Base-by-base conservation (phyloP, 768 basidiomycete species). In the Baorangia bicolor region DNA sequence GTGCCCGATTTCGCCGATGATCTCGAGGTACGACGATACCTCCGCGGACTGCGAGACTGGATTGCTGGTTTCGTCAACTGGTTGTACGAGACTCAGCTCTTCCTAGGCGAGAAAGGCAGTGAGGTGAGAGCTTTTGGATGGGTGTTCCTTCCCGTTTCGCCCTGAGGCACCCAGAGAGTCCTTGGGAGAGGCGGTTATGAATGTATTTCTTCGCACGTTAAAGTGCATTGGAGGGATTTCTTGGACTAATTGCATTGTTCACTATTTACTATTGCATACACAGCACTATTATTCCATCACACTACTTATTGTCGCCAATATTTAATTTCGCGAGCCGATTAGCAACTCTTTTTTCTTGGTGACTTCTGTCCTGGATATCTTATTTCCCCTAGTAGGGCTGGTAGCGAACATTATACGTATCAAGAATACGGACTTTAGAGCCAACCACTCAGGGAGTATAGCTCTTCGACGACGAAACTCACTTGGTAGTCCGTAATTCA, bases 71-170 rank as follows among this genome's bases (percentile, higher is more conserved):
- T 73, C n/a, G 61, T 83, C n/a, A 79, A 86, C 60, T 87, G 85
- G 85, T 56, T 77, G 34, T 88, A 86, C 60, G 83, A 86, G 68
- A 84, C 81, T 0, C 79, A 85, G 55, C 63, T 84, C 41, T 86
- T 80, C 63, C 79, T 88, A 46, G 83, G 82, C 34, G 76, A 76
- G 46, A 79, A 78, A 52, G 83, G 83, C 0, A 77, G 76, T 38
- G 80, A 85, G 64, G 81, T 85, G 34, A 74, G 81, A 61, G 74
- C 75, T 4, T 85, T 84, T 66, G 84, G 84, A 34, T 86, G 84
- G 85, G 79, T 85, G 2, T 86, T 85, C 59, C 60, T 84, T 51
- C 69, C 69, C 16, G 57, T 61, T 21, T 21, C 51, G 28, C 33
- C 41, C 5, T 65, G 55, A 65, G 20, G 25, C 18, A 28, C 28